A percentile compares a stretch with the other conserved stretches of the same genome.
phyloP scores from a whole-genome alignment of 257 asterid genomes.

The Coffea eugenioides region DNA sequence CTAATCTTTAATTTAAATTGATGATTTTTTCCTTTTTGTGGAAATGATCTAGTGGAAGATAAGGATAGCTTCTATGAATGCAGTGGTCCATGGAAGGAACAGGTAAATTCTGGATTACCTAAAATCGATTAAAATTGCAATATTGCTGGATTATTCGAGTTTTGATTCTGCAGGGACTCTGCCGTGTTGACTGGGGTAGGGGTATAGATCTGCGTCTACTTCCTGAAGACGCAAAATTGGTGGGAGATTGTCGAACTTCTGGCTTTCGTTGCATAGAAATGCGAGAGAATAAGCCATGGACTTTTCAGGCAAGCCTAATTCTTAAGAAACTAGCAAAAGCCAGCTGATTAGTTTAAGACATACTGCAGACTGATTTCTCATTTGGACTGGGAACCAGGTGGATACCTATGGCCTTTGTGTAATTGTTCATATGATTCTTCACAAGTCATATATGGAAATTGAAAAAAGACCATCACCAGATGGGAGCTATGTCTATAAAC shows the following conservation, averaged over 20 bases:
- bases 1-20: not conserved
- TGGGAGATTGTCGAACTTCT: slow-evolving; percentile 88
- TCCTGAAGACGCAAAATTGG: slow-evolving; percentile 57
- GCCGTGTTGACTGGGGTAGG: slow-evolving; percentile 98
- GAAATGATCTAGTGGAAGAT: slow-evolving; percentile 68
- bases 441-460: slow-evolving; percentile 59
- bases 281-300: slow-evolving; percentile 94
- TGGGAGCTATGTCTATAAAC: slow-evolving; percentile 60
- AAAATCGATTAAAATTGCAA: not conserved
- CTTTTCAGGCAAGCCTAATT: slow-evolving; percentile 58
- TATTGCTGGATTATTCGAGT: slow-evolving; percentile 14
- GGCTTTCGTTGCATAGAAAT: slow-evolving; percentile 94
- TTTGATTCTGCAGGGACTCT: slow-evolving; percentile 66
- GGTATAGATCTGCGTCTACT: slow-evolving; percentile 80
- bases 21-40: slow-evolving; percentile 19
- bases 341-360: slow-evolving; percentile 13
- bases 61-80: slow-evolving; percentile 40
- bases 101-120: slow-evolving; percentile 50
- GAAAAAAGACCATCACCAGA: slow-evolving; percentile 39
- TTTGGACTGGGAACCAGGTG: slow-evolving; percentile 44
- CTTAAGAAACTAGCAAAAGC: not conserved
- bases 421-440: slow-evolving; percentile 85
- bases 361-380: not conserved
- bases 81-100: slow-evolving; percentile 79
- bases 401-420: slow-evolving; percentile 86